phyloP scores from a whole-genome alignment of 371 early-diverging fungal species.

The Apophysomyces sp. region DNA sequence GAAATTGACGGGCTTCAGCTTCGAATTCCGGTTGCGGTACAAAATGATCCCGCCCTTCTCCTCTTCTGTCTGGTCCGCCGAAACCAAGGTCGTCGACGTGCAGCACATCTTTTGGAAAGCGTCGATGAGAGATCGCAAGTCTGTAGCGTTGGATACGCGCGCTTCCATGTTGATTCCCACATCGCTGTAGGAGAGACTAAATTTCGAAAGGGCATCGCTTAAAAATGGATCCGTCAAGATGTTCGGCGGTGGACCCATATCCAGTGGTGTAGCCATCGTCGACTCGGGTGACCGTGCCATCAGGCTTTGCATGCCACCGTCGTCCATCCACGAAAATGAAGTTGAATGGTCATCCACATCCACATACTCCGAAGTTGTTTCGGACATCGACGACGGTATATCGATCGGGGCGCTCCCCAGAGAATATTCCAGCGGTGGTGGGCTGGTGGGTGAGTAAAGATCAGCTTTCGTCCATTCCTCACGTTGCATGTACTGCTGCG shows the following conservation, averaged over 20 bases:
- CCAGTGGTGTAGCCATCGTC: constrained; percentile 1
- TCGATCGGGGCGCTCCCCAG: not conserved
- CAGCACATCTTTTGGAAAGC: constrained; percentile 31
- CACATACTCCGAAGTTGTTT: constrained; percentile 1
- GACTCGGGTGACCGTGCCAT: constrained; percentile 18
- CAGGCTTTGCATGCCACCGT: not conserved
- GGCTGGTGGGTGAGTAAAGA: not conserved
- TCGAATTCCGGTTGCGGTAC: constrained; percentile 19
- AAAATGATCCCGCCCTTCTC: constrained; percentile 16
- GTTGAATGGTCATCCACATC: not conserved
- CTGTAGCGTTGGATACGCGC: constrained; percentile 28
- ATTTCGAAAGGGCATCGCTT: constrained; percentile 22
- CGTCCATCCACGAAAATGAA: not conserved
- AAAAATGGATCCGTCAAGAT: not conserved
- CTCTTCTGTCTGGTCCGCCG: not conserved
- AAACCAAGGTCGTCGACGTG: not conserved
- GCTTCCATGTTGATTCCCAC: constrained; percentile 33
- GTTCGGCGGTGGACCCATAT: not conserved
- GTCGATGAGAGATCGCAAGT: constrained; percentile 31
- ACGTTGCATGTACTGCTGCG: not conserved
- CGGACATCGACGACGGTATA: not conserved
- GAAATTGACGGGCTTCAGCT: constrained; percentile 33
- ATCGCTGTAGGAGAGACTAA: constrained; percentile 31
- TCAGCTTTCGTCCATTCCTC: not conserved
- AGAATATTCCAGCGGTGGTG: not conserved